Evolutionary conservation across 352 stramenopile genomes (phyloP).

Genomic region (Phytophthora palmivora): DNA sequence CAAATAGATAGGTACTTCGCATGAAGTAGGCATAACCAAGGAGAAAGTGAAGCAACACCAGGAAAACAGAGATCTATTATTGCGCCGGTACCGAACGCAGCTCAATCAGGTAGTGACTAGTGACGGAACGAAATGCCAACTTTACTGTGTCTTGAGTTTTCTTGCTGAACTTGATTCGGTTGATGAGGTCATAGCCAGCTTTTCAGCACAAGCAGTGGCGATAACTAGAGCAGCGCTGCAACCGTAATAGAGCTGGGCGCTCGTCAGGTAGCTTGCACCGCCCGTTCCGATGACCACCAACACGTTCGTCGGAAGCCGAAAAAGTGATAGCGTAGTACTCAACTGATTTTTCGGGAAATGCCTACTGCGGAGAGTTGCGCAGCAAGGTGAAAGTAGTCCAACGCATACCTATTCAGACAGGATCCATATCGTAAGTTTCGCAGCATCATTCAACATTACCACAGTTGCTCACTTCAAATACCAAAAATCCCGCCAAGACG

Average conservation of each 20-base stretch:
- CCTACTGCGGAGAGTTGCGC: no score
- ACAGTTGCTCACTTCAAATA: no score
- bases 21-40: conserved; percentile 13
- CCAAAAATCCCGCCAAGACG: no score
- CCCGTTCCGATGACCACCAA: no score
- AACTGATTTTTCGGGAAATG: no score
- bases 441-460: no score
- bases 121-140: conserved; percentile 31
- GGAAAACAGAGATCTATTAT: conserved; percentile 37
- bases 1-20: conserved; percentile 44
- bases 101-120: conserved; percentile 18
- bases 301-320: no score
- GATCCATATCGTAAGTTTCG: conserved; percentile 2
- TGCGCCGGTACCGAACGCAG: conserved; percentile 19
- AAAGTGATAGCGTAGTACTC: no score
- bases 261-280: no score
- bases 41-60: conserved; percentile 7
- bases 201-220: conserved; percentile 40
- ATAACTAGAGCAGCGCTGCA: conserved; percentile 7
- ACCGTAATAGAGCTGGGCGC: no score
- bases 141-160: conserved; percentile 40
- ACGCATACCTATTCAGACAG: conserved; percentile 50
- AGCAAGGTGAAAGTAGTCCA: conserved; percentile 60
- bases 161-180: conserved; percentile 5
- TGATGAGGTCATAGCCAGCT: conserved; percentile 31